Percentiles rank a stretch among this genome's conserved stretches.
These are phyloP conservation scores for Magnolia kwangsiensis DNA, from an alignment of 164 flowering plant genomes.

Conservation along the genomic window DNA sequence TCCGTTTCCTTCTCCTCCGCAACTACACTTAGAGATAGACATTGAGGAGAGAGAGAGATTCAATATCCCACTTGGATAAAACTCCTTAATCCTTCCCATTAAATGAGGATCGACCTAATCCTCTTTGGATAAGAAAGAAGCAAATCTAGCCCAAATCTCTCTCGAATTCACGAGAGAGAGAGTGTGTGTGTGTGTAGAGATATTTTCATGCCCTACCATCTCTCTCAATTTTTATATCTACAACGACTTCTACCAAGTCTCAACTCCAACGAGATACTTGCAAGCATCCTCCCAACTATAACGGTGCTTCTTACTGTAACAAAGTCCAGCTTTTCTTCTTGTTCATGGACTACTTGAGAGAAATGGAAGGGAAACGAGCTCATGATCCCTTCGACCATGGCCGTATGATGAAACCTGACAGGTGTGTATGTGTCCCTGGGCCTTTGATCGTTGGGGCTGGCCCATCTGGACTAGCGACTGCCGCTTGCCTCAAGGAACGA, in stretches of 20 bases:
- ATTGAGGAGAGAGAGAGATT: background rate
- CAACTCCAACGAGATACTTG: background rate
- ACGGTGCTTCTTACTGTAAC: background rate
- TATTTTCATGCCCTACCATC: too few species aligned
- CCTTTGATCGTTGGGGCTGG: constrained; percentile 82
- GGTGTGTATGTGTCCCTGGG: constrained; percentile 36
- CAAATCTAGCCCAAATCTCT: background rate
- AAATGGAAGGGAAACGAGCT: constrained; percentile 42
- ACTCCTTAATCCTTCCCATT: constrained; percentile 33
- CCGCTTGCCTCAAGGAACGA: constrained; percentile 59
- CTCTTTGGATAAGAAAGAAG: constrained; percentile 13
- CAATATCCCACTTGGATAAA: constrained; percentile 37
- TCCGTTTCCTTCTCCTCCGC: constrained; percentile 1
- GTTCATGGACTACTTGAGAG: constrained; percentile 44
- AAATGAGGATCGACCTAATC: constrained; percentile 18
- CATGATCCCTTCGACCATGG: constrained; percentile 30
- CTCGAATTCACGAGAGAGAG: background rate
- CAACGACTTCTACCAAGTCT: background rate
- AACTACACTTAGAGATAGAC: background rate
- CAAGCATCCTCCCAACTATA: background rate
- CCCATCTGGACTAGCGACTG: constrained; percentile 75
- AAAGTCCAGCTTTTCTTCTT: background rate
- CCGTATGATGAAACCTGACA: constrained; percentile 1
- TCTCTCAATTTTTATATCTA: too few species aligned
- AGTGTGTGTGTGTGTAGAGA: too few species aligned